phyloP scores from a whole-genome alignment of 805 yeast genomes.

The Candida maris region DNA sequence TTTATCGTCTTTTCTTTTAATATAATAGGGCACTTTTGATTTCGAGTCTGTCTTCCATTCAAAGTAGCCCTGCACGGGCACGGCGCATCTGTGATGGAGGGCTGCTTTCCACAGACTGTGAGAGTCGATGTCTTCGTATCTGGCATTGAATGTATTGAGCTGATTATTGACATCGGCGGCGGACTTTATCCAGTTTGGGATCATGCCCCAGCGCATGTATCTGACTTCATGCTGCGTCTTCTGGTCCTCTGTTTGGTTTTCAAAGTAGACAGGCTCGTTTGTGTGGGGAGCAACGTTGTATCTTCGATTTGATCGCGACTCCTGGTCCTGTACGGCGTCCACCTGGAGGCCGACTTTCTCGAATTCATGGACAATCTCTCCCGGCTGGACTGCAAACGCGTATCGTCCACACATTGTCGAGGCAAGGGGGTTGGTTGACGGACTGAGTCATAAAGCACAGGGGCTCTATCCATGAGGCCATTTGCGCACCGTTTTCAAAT shows the following conservation, averaged over 20 bases:
- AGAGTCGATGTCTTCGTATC: constrained; percentile 56
- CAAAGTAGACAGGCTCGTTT: constrained; percentile 39
- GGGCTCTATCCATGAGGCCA: too few relatives aligned
- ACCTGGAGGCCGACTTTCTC: constrained; percentile 23
- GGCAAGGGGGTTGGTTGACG: too few relatives aligned
- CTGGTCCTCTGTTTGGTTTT: constrained; percentile 5
- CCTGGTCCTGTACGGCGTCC: constrained; percentile 23
- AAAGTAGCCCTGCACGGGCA: constrained; percentile 80
- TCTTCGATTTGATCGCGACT: constrained; percentile 31
- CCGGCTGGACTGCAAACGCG: constrained; percentile 34
- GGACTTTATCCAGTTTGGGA: constrained; percentile 62
- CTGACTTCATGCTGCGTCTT: constrained; percentile 27
- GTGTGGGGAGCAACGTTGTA: constrained; percentile 65
- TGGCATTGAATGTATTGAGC: constrained; percentile 67
- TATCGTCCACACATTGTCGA: constrained; percentile 38
- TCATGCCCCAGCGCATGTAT: constrained; percentile 77
- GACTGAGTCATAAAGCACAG: too few relatives aligned
- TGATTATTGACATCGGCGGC: constrained; percentile 29
- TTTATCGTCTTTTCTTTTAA: constrained; percentile 48
- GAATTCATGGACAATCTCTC: constrained; percentile 41
- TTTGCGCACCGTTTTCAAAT: too few relatives aligned
- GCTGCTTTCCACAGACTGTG: constrained; percentile 56
- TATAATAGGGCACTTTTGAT: constrained; percentile 60
- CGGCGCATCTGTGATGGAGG: constrained; percentile 57
- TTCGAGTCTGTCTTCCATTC: constrained; percentile 59